Evolutionary conservation across 225 moss, liverwort and hornwort species (phyloP).

Genomic region (Neckera pumila): DNA sequence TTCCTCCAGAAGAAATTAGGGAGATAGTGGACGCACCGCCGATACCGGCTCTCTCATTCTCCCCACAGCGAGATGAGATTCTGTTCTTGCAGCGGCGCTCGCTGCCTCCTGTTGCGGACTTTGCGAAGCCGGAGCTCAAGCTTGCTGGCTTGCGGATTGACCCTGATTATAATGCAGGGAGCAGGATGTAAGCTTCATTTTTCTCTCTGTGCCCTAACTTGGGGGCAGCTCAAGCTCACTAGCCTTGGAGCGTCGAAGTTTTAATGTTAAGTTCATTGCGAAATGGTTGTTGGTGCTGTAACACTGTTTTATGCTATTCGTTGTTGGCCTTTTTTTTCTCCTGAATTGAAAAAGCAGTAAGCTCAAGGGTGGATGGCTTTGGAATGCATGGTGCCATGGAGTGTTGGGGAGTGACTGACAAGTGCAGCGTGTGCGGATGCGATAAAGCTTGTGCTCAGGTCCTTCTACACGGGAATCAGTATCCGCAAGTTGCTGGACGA

Average conservation of each 20-base stretch:
- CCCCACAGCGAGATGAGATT: constrained; percentile 44
- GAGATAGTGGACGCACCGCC: constrained; percentile 59
- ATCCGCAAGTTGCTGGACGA: constrained; percentile 67
- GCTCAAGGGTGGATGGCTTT: not conserved
- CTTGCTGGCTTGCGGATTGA: constrained; percentile 55
- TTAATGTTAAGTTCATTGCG: not conserved
- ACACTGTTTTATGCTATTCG: not conserved
- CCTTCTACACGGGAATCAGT: constrained; percentile 81
- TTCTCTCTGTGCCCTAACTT: not conserved
- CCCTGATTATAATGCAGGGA: constrained; percentile 38
- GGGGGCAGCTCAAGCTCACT: not conserved
- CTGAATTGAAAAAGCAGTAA: not conserved
- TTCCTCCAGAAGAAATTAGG: constrained; percentile 36
- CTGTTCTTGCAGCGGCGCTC: constrained; percentile 40
- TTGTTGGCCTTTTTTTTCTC: not conserved
- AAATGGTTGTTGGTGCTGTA: not conserved
- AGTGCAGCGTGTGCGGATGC: constrained; percentile 30
- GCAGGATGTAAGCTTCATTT: constrained; percentile 41
- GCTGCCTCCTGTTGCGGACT: constrained; percentile 42
- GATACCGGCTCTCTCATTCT: constrained; percentile 47
- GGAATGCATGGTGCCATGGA: not conserved
- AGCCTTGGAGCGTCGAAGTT: not conserved
- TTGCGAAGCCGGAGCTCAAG: constrained; percentile 57
- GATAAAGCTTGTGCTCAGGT: constrained; percentile 88
- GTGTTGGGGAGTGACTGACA: constrained; percentile 13